These are phyloP conservation scores for Geotrichum carabidarum DNA, from an alignment of 1,139 yeast species.

Conservation along the genomic window DNA sequence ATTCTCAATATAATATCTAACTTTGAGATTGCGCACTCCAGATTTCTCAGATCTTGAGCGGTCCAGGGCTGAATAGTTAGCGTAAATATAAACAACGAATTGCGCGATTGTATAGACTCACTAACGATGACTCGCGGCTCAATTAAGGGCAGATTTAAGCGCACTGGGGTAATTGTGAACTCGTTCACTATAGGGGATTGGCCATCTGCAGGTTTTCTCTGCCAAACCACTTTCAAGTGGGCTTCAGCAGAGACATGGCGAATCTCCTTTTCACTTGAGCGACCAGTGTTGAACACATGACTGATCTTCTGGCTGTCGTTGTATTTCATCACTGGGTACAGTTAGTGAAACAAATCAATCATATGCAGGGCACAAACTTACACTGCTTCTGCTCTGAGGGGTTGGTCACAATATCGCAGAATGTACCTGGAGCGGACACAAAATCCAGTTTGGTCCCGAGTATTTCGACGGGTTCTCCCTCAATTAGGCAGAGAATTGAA, in stretches of 20 bases:
- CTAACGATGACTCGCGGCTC: conserved; percentile 63
- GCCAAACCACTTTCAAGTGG: conserved; percentile 31
- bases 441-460: conserved; percentile 25
- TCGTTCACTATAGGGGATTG: conserved; percentile 24
- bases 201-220: conserved; percentile 23
- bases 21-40: conserved; percentile 1
- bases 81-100: conserved; percentile 10
- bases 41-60: neutral
- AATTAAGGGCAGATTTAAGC: conserved; percentile 51
- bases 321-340: conserved; percentile 23
- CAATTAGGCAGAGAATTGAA: conserved; percentile 14
- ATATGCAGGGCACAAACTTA: neutral
- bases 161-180: conserved; percentile 31
- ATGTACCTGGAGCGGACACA: conserved; percentile 19
- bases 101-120: conserved; percentile 24
- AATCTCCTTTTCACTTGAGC: conserved; percentile 27
- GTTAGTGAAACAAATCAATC: neutral
- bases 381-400: conserved; percentile 14
- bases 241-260: conserved; percentile 36
- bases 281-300: conserved; percentile 29
- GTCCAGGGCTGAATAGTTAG: conserved; percentile 9
- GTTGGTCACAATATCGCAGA: conserved; percentile 22
- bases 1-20: conserved; percentile 56
- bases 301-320: conserved; percentile 28
- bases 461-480: conserved; percentile 26